These are phyloP conservation scores for Myrmaecium sp. DNA, from an alignment of 2,329 filamentous ascomycete species.

Conservation along the genomic window DNA sequence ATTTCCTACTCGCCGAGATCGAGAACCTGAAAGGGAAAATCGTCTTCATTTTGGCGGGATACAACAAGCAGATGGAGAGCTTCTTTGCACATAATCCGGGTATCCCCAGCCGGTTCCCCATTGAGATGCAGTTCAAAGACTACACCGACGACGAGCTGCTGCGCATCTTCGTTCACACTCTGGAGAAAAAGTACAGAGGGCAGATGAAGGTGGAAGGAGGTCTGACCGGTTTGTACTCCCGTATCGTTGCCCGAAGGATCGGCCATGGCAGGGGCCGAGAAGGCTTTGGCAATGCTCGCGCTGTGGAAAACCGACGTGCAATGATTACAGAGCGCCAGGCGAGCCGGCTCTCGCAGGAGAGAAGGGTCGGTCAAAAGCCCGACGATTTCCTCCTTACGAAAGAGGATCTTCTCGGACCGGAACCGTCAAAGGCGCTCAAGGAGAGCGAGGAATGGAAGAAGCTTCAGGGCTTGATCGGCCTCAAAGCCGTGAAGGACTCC, in stretches of 20 bases:
- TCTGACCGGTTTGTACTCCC: constrained; percentile 40
- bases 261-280: constrained; percentile 44
- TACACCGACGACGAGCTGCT: constrained; percentile 50
- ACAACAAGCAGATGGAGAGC: constrained; percentile 56
- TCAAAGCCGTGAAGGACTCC: constrained; percentile 44
- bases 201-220: constrained; percentile 45
- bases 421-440: constrained; percentile 37
- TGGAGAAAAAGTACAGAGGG: constrained; percentile 36
- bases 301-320: constrained; percentile 44
- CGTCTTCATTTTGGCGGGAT: constrained; percentile 57
- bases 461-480: constrained; percentile 41
- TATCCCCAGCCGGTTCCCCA: constrained; percentile 50
- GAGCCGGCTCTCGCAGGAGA: constrained; percentile 33
- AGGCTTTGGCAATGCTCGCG: constrained; percentile 58
- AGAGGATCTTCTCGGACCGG: constrained; percentile 55
- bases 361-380: constrained; percentile 22
- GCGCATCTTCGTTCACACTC: constrained; percentile 38
- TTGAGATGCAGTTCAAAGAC: constrained; percentile 49
- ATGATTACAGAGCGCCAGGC: constrained; percentile 42
- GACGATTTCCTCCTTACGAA: constrained; percentile 45
- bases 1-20: constrained; percentile 55
- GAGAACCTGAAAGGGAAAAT: constrained; percentile 55
- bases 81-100: constrained; percentile 63
- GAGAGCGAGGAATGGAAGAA: constrained; percentile 39
- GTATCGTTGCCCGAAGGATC: constrained; percentile 44